Evolutionary conservation across 2,329 filamentous ascomycete genomes (phyloP), one percentile per base, ranked within the genome.

Genomic region (Podosphaera leucotricha): DNA sequence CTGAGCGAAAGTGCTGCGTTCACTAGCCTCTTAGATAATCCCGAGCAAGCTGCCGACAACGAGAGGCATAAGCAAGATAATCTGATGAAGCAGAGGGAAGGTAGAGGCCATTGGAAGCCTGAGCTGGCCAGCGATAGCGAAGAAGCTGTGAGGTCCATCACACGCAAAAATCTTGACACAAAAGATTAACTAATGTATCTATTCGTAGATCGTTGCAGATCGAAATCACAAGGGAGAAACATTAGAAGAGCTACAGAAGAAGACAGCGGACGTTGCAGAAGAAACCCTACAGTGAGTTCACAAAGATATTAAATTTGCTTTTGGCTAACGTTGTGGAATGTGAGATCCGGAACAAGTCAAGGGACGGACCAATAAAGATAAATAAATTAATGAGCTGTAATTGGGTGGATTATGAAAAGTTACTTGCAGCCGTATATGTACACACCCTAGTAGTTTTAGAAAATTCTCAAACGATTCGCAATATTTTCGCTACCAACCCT

Each of bases 61-160:
- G 69, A 76, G 48, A 68, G 63, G 56, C 72, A 75, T 62, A 76
- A 77, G 62, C 59, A 68, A 45, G 71, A 77, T 54, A 65, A 66
- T 20, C 61, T 78, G 38, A 47, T 67, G 50, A 85, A 86, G 65
- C 70, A 82, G 47, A 73, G 77, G 59, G 61, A 69, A 35, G 81
- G 80, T 48, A 68, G 72, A 58, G 77, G 68, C 44, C 69, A 83
- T 57, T 90, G 83, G 82, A 79, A 80, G 62, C 67, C 77, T 19
- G 75, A 79, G 58, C 66, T 92, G 42, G 81, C 82, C 2, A 80
- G 75, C 42, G 74, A 83, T 61, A 81, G 77, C 60, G 83, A 92
- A 65, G 80, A 81, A 59, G 73, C 72, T 53, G 67, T 90, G 62
- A 50, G 68, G 20, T 35, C 10, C 18, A 24, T 8, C 22, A n/a